phyloP scores from a whole-genome alignment of 169 alveolate species.

The Eimeria maxima region DNA sequence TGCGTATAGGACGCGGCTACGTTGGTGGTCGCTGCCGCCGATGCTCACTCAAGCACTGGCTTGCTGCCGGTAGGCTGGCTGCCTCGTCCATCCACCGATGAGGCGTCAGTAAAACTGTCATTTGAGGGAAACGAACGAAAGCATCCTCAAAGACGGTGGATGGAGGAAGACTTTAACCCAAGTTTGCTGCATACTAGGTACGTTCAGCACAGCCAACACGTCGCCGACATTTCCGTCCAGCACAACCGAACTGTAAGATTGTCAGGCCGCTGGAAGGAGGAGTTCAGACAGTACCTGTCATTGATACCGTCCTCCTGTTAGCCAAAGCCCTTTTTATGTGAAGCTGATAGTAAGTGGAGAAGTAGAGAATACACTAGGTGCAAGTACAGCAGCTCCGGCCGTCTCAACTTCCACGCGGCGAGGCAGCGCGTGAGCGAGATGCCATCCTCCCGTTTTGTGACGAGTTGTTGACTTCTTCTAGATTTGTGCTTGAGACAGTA shows the following conservation, averaged over 20 bases:
- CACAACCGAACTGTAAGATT: neutral
- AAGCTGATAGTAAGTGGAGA: neutral
- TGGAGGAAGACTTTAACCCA: slow-evolving; percentile 44
- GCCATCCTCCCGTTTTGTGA: slow-evolving; percentile 6
- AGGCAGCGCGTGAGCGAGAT: slow-evolving; percentile 54
- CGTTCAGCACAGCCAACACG: slow-evolving; percentile 10
- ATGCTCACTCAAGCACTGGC: slow-evolving; percentile 80
- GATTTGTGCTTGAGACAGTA: neutral
- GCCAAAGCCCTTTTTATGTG: neutral
- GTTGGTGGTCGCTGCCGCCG: slow-evolving; percentile 71
- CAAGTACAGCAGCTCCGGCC: slow-evolving; percentile 17
- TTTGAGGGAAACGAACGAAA: slow-evolving; percentile 47
- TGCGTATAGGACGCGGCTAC: neutral
- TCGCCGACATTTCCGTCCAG: slow-evolving; percentile 27
- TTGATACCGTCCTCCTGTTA: neutral
- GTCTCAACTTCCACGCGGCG: slow-evolving; percentile 48
- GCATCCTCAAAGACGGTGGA: slow-evolving; percentile 65
- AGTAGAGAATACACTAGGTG: neutral
- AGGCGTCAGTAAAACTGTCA: slow-evolving; percentile 44
- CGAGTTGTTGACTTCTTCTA: neutral
- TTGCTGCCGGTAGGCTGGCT: slow-evolving; percentile 68
- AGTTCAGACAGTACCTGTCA: slow-evolving; percentile 36
- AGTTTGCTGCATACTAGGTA: slow-evolving; percentile 20
- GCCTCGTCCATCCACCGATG: slow-evolving; percentile 30
- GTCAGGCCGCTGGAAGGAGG: slow-evolving; percentile 27